A percentile compares a stretch with the other conserved stretches of the same genome.
Conservation (phyloP, 2,329 filamentous ascomycete genomes). For the Neopestalotiopsis clavispora region DNA sequence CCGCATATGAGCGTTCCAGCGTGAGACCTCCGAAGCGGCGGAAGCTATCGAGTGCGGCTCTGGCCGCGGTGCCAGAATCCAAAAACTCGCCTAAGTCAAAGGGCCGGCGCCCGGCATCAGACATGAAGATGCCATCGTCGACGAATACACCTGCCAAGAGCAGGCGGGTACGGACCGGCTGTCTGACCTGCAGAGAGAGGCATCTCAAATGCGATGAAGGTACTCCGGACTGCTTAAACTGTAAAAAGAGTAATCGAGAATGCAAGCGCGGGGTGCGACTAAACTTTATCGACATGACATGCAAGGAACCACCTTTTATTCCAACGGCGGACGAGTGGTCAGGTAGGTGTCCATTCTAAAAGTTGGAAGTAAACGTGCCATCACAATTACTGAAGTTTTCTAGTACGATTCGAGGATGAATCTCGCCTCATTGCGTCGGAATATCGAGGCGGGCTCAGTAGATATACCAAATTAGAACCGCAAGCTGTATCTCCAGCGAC, state of each 20-base stretch:
- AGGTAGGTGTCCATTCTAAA: slow-evolving; percentile 45
- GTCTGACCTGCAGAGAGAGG: slow-evolving; percentile 85
- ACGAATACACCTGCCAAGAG: slow-evolving; percentile 59
- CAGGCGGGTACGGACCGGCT: slow-evolving; percentile 88
- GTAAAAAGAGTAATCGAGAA: slow-evolving; percentile 81
- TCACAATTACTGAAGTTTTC: background rate
- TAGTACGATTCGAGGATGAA: slow-evolving; percentile 84
- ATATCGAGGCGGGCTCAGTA: slow-evolving; percentile 78
- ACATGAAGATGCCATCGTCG: slow-evolving; percentile 26
- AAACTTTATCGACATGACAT: slow-evolving; percentile 88
- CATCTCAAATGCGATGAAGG: slow-evolving; percentile 92
- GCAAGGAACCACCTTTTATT: slow-evolving; percentile 69
- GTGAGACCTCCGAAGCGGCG: slow-evolving; percentile 33
- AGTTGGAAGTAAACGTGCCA: slow-evolving; percentile 18
- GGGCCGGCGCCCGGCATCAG: slow-evolving; percentile 21
- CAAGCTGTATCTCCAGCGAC: slow-evolving; percentile 35
- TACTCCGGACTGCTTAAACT: slow-evolving; percentile 71
- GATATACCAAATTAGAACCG: slow-evolving; percentile 66
- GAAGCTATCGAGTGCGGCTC: slow-evolving; percentile 24
- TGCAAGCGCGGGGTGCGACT: slow-evolving; percentile 87
- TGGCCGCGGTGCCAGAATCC: slow-evolving; percentile 21
- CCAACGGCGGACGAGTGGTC: slow-evolving; percentile 68
- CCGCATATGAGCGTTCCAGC: slow-evolving; percentile 30
- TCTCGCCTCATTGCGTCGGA: slow-evolving; percentile 89
- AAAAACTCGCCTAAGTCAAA: slow-evolving; percentile 19